Conservation (phyloP, 2,329 filamentous ascomycete genomes). For the Kalmusia sp. region DNA sequence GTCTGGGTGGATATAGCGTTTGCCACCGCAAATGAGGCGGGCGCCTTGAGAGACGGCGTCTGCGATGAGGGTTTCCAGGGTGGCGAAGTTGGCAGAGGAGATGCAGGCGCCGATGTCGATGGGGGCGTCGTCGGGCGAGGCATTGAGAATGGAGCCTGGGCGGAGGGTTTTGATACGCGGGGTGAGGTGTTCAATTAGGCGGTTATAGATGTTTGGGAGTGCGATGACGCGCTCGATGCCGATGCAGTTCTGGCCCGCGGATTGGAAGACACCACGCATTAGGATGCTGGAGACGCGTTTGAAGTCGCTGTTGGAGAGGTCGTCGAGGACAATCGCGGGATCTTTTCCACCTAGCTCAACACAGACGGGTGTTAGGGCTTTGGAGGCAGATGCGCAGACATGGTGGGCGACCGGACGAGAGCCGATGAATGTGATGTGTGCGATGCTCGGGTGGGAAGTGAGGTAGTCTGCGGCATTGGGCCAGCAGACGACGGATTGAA, state of each 20-base stretch:
- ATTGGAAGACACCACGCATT: slow-evolving; percentile 92
- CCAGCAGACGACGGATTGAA: slow-evolving; percentile 89
- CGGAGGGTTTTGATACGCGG: slow-evolving; percentile 77
- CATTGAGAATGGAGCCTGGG: slow-evolving; percentile 72
- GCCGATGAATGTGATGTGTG: slow-evolving; percentile 95
- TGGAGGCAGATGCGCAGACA: slow-evolving; percentile 86
- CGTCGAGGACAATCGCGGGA: slow-evolving; percentile 86
- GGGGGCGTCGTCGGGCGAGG: slow-evolving; percentile 43
- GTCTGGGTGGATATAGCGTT: slow-evolving; percentile 72
- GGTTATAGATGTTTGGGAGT: slow-evolving; percentile 76
- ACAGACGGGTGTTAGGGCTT: slow-evolving; percentile 83
- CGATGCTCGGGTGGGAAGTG: slow-evolving; percentile 82
- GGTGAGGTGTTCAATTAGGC: slow-evolving; percentile 72
- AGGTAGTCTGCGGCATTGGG: slow-evolving; percentile 81
- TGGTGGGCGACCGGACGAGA: slow-evolving; percentile 85
- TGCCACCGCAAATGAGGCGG: slow-evolving; percentile 80
- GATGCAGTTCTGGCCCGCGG: slow-evolving; percentile 96
- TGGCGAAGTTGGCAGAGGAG: slow-evolving; percentile 75
- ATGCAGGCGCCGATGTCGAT: slow-evolving; percentile 91
- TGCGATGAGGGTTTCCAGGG: slow-evolving; percentile 76
- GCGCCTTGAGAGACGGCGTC: slow-evolving; percentile 83
- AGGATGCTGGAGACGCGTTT: slow-evolving; percentile 79
- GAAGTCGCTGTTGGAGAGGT: slow-evolving; percentile 69
- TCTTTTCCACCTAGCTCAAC: slow-evolving; percentile 97
- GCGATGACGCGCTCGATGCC: slow-evolving; percentile 94